phyloP scores from a whole-genome alignment of 345 rosid genomes.

The Populus tremula region DNA sequence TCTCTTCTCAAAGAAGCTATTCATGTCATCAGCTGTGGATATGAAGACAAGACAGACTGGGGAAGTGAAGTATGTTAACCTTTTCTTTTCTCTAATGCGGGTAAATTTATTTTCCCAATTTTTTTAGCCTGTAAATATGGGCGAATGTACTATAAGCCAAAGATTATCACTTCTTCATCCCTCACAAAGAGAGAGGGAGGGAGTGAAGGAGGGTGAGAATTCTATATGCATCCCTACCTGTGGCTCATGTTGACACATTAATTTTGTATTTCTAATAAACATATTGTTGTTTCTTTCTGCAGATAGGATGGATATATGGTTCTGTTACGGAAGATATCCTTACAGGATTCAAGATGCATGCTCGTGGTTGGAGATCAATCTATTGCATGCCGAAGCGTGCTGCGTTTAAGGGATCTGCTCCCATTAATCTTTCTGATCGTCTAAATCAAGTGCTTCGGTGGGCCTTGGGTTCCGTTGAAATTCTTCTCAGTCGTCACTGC shows the following conservation, averaged over 20 bases:
- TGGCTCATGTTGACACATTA: not conserved
- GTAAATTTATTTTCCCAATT: not conserved
- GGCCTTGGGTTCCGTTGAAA: conserved; percentile 47
- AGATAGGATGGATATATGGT: conserved; percentile 48
- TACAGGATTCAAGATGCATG: conserved; percentile 46
- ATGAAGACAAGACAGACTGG: conserved; percentile 51
- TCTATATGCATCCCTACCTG: not conserved
- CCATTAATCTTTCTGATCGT: conserved; percentile 45
- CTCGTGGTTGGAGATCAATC: conserved; percentile 47
- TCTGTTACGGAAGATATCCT: conserved; percentile 43
- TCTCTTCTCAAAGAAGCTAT: conserved; percentile 43
- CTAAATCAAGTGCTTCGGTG: conserved; percentile 47
- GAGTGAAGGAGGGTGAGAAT: not conserved
- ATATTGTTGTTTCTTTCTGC: conserved; percentile 17
- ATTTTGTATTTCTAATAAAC: not conserved
- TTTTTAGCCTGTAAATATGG: not conserved
- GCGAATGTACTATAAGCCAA: not conserved
- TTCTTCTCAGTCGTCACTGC: conserved; percentile 42
- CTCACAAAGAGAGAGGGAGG: no score
- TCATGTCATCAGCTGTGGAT: conserved; percentile 48
- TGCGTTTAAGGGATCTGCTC: conserved; percentile 48
- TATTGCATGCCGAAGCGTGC: conserved; percentile 42
- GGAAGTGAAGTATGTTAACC: conserved; percentile 34
- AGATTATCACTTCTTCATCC: not conserved
- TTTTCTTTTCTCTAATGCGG: not conserved